These are phyloP conservation scores for Saccharomycopsis selenospora DNA, from an alignment of 805 yeast genomes.

Conservation along the genomic window DNA sequence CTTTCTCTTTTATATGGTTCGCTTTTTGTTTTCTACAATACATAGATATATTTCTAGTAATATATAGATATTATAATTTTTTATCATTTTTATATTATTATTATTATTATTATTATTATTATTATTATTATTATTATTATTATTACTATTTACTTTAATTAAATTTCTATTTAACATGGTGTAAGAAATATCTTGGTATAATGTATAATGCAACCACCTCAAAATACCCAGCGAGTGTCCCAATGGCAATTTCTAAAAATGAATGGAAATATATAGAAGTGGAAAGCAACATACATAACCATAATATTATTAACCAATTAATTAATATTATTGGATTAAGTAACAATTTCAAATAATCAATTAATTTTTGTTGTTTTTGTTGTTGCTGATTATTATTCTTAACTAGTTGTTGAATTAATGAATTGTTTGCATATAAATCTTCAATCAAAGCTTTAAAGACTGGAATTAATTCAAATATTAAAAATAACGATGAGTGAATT, in stretches of 20 bases:
- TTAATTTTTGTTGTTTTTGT: conserved; percentile 4
- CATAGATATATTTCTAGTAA: too few species aligned
- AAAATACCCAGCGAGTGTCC: conserved; percentile 17
- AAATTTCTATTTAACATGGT: too few species aligned
- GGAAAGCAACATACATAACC: conserved; percentile 85
- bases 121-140: too few species aligned
- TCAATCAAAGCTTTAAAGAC: conserved; percentile 28
- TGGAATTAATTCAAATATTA: conserved; percentile 58
- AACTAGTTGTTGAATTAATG: conserved; percentile 7
- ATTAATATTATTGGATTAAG: conserved; percentile 27
- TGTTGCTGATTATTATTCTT: not conserved
- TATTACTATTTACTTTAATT: too few species aligned
- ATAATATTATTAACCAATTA: conserved; percentile 37
- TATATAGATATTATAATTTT: too few species aligned
- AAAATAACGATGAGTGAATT: conserved; percentile 54
- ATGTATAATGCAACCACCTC: conserved; percentile 12
- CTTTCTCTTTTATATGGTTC: too few species aligned
- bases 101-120: too few species aligned
- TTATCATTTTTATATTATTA: too few species aligned
- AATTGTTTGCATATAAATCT: conserved; percentile 25
- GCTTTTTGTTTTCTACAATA: too few species aligned
- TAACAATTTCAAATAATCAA: conserved; percentile 9
- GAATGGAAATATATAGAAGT: conserved; percentile 77
- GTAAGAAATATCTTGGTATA: conserved; percentile 1
- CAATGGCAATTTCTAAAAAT: conserved; percentile 19